Evolutionary conservation across 257 asterid species (phyloP), one percentile per base, ranked within the genome.

Genomic region (Nicotiana paniculata): DNA sequence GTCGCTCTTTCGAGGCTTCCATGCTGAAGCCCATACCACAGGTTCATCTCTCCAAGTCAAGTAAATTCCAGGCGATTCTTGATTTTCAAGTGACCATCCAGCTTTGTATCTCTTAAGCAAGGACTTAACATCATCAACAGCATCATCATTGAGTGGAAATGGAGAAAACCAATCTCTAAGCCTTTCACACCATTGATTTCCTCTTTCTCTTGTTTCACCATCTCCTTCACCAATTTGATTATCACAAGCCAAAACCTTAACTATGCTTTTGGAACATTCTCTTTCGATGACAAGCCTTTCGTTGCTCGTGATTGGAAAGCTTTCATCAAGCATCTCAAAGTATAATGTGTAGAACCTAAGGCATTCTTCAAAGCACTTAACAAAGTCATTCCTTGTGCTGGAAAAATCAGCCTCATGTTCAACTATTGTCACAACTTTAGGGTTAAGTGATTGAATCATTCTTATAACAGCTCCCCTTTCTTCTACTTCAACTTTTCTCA

Each of bases 351-450:
- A 91, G 89, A 91, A 96, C 68, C 98, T 83, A 1, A 96, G 92
- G 77, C 98, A 93, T 58, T 94, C 98, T 9, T 91, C 97, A 61
- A 96, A 96, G 82, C 93, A 86, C 86, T 88, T 87, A 2, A 85
- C 86, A 16, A 93, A 91, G 18, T 90, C 93, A 4, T 84, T 83
- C 48, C 78, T 82, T 0, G 86, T 70, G 81, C 82, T 82, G 15
- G 93, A 83, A 63, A 93, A 92, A 77, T 95, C 97, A 9, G 97
- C 98, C 59, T 94, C 96, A 53, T 96, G 97, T 58, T 96, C 99
- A 0, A 93, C 97, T 2, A 93, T 51, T 1, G 97, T 94, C 24
- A 96, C 93, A 0, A 96, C 79, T 46, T 88, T 92, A 1, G 99
- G 98, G 26, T 26, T 83, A 18, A 94, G 82, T 0, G 91, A 84